These are phyloP conservation scores for Epichloe uncinata DNA, from an alignment of 2,329 filamentous ascomycete species.

Conservation along the genomic window DNA sequence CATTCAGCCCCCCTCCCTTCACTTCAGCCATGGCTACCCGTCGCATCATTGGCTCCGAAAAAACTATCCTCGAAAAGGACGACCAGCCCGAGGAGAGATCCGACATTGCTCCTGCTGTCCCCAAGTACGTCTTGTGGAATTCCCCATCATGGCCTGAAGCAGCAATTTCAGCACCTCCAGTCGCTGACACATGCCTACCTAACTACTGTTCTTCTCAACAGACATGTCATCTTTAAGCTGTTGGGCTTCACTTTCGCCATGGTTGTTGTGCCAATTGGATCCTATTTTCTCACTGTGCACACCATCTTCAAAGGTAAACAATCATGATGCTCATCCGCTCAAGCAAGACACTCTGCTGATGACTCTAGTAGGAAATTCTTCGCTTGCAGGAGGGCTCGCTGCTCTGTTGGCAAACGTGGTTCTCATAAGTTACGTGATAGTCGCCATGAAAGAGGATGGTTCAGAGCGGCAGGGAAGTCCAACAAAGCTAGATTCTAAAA, in stretches of 20 bases:
- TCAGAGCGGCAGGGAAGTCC: conserved; percentile 30
- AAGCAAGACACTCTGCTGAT: background rate
- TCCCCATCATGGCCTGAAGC: background rate
- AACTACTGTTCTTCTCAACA: conserved; percentile 18
- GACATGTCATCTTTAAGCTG: conserved; percentile 79
- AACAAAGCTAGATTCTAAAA: conserved; percentile 32
- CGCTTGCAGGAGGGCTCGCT: conserved; percentile 71
- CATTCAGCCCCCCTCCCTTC: background rate
- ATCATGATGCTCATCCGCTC: conserved; percentile 1
- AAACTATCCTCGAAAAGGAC: conserved; percentile 50
- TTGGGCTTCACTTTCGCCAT: conserved; percentile 85
- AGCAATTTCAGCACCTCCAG: background rate
- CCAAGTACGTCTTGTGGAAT: conserved; percentile 38
- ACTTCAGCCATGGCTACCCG: conserved; percentile 51
- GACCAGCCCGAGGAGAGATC: conserved; percentile 44
- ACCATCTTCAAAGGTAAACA: conserved; percentile 58
- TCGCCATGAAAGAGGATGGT: conserved; percentile 80
- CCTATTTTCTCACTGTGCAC: conserved; percentile 73
- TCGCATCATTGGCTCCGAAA: conserved; percentile 51
- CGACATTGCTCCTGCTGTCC: conserved; percentile 67
- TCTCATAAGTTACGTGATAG: conserved; percentile 76
- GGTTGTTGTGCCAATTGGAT: conserved; percentile 77
- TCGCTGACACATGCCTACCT: background rate
- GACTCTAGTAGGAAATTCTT: conserved; percentile 58
- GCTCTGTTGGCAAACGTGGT: conserved; percentile 88